phyloP scores from a whole-genome alignment of 768 basidiomycete species.

The Kwoniella mangroviensis region DNA sequence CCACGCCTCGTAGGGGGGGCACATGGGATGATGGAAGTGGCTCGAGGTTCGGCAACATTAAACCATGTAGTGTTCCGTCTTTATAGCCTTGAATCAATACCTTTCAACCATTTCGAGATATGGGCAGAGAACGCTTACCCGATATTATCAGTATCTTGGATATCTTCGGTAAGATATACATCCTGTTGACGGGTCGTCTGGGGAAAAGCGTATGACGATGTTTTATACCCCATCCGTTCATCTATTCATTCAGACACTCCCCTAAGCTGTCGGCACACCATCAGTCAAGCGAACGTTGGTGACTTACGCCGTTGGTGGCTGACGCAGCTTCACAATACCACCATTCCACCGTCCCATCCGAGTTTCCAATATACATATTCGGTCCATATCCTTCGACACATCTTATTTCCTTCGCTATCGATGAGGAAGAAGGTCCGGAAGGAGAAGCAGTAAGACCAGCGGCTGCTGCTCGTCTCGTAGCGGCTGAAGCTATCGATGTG shows the following conservation, averaged over 20 bases:
- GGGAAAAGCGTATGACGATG: constrained; percentile 73
- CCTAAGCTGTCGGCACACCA: not conserved
- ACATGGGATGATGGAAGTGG: constrained; percentile 66
- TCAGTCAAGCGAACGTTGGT: not conserved
- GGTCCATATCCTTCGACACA: constrained; percentile 58
- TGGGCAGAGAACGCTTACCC: constrained; percentile 61
- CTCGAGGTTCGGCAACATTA: constrained; percentile 78
- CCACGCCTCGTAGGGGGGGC: constrained; percentile 78
- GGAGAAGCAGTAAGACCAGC: constrained; percentile 16
- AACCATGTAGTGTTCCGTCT: constrained; percentile 70
- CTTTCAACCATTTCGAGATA: too few relatives aligned
- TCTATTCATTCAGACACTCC: constrained; percentile 12
- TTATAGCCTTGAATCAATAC: too few relatives aligned
- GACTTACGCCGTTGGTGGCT: constrained; percentile 32
- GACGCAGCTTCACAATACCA: constrained; percentile 67
- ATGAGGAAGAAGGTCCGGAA: not conserved
- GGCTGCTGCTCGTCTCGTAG: constrained; percentile 45
- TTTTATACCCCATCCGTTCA: constrained; percentile 67
- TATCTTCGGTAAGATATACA: constrained; percentile 77
- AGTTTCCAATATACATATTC: constrained; percentile 84
- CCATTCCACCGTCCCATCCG: constrained; percentile 80
- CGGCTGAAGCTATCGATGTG: constrained; percentile 48
- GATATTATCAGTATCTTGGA: constrained; percentile 75
- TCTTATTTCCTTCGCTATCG: constrained; percentile 28
- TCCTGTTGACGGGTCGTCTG: constrained; percentile 75